Base-by-base conservation (phyloP, 441 rosid genomes). In the Geranium incanum region DNA sequence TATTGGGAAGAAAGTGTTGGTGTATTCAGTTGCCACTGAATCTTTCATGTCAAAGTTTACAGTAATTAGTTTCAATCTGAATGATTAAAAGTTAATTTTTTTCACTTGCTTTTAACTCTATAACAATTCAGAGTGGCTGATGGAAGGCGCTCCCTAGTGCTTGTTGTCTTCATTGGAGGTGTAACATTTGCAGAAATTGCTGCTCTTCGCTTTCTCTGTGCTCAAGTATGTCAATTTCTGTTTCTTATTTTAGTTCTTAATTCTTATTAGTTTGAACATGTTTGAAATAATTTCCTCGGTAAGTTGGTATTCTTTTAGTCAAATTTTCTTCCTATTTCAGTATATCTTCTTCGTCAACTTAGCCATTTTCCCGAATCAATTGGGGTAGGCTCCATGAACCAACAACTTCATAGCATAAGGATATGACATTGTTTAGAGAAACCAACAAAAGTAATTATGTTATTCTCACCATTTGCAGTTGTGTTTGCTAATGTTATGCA, bases 111-210 rank as follows among this genome's bases (percentile, higher is more conserved):
- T 48, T 48, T 12, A 48, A 57, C 11, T 57, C 21, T 57, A 21
- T 60, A 60, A 60, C 65, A 60, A 60, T 15, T 19, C 88, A 94
- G 98, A 80, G 80, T 86, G 68, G 84, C 85, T 79, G 96, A 86
- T 78, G 97, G 96, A 75, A 86, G 97, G 78, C 94, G 97, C 74
- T 86, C 96, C 71, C 74, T 90, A 23, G 88, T 94, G 39, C 97
- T 94, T 70, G 97, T 94, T 57, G 96, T 91, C 79, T 94, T 94
- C 82, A 71, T 91, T 41, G 97, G 98, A 82, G 98, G 98, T 66
- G 91, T 94, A 66, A 91, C 97, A 68, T 90, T 85, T 72, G 98
- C 96, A 9, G 98, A 93, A 80, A 91, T 93, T 76, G 84, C 96
- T 71, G 97, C 98, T 77, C 82, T 93, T 15, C 86, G 98, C 67